Conservation (phyloP, 441 rosid genomes). For the Aleurites moluccanus region DNA sequence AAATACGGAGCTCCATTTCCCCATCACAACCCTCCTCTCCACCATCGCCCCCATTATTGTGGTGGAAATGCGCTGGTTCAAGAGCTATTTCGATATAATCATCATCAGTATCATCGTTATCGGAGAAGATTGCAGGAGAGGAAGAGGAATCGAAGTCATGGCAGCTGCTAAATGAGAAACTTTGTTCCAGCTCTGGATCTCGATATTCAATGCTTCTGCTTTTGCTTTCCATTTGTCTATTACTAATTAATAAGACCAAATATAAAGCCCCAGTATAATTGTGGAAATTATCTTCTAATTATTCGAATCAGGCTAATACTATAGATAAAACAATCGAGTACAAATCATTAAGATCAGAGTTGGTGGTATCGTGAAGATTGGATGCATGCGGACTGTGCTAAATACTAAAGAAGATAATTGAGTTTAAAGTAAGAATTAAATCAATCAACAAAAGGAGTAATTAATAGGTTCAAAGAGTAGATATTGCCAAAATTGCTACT, state of each 20-base stretch:
- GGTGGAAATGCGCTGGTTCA: conserved; percentile 10
- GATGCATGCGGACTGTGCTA: conserved; percentile 3
- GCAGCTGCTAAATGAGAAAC: conserved; percentile 33
- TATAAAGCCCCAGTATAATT: too few relatives aligned
- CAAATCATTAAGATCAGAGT: conserved; percentile 12
- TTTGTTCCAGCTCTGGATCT: conserved; percentile 30
- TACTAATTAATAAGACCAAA: not conserved
- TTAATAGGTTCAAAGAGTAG: too few relatives aligned
- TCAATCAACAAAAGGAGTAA: too few relatives aligned
- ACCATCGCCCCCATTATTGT: not conserved
- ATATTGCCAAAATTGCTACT: too few relatives aligned
- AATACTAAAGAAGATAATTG: too few relatives aligned
- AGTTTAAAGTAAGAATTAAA: too few relatives aligned
- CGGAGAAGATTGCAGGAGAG: conserved; percentile 7
- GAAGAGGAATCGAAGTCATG: conserved; percentile 25
- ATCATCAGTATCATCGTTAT: conserved; percentile 7
- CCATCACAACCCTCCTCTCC: not conserved
- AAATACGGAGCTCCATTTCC: conserved; percentile 27
- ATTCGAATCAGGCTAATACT: not conserved
- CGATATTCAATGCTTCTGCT: conserved; percentile 5
- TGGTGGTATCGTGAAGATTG: not conserved
- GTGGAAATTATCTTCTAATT: too few relatives aligned
- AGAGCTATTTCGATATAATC: conserved; percentile 39
- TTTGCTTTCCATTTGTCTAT: conserved; percentile 14
- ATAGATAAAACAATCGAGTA: conserved; percentile 3